Base-by-base conservation (phyloP, 2,329 filamentous ascomycete species). In the Arthrobotrys sinensis region DNA sequence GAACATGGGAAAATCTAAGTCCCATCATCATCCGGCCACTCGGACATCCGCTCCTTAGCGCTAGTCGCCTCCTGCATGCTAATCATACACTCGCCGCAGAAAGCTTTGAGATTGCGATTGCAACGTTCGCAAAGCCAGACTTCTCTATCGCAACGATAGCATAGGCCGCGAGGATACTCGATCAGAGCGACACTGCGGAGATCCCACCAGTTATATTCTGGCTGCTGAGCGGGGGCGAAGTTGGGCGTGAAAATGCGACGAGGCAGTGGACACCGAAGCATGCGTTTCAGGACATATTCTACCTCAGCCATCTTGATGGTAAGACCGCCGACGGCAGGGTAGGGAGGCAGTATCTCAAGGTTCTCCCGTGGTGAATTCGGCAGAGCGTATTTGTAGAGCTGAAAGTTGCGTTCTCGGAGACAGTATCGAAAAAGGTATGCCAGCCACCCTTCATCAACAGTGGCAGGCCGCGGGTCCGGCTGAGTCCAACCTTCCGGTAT, bases 401-500 rank as follows among this genome's bases (percentile, higher is more conserved):
- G 72, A 36, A 48, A 76, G 60, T 77, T 77, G 14, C 73, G 73
- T 14, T 77, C 73, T 19, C 36, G 40, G 16, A 77, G 73, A 40
- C 66, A 77, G 28, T 77, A 77, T 4, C 73, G 66, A 24, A 77
- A 77, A 6, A 77, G 32, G 38, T 77, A 77, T 6, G 21, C 73
- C 16, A 66, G 52, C 40, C 57, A 77, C n/a, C 73, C 65, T 50
- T 77, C 73, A 6, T 65, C 38, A n/a, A 48, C 4, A 3, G 48
- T 48, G 11, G 64, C 46, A 16, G 32, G 28, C 4, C 66, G 32
- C 4, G 32, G 50, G 11, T 71, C 24, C 0, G 73, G 73, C 6
- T 77, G 73, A 11, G 65, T 16, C 84, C 90, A 91, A 14, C 89
- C 85, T 3, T 85, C 83, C 52, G 86, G 84, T 38, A 85, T 85